These are phyloP conservation scores for Spizellomyces sp. DNA, from an alignment of 192 early-diverging fungal species.

Conservation along the genomic window DNA sequence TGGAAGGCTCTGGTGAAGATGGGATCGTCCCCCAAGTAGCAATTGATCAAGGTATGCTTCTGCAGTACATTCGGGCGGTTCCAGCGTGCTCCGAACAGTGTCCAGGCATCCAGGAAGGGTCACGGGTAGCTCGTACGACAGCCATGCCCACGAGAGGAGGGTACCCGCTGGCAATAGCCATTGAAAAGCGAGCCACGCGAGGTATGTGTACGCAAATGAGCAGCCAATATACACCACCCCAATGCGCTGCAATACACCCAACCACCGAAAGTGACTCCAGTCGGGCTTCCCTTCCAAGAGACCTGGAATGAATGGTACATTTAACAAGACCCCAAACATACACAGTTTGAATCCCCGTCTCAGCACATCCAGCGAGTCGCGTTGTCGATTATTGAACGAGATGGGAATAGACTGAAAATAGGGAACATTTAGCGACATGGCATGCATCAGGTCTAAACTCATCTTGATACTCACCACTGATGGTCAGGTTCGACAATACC, in stretches of 20 bases:
- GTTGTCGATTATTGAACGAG: slow-evolving; percentile 18
- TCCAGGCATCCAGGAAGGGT: no score
- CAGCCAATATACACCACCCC: slow-evolving; percentile 40
- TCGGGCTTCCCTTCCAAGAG: neutral
- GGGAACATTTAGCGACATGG: neutral
- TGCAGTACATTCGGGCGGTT: slow-evolving; percentile 49
- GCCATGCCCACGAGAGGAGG: neutral
- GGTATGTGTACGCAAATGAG: neutral
- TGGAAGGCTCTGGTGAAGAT: slow-evolving; percentile 28
- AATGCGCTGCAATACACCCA: slow-evolving; percentile 53
- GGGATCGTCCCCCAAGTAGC: slow-evolving; percentile 31
- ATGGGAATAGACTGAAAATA: slow-evolving; percentile 27
- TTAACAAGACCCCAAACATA: slow-evolving; percentile 37
- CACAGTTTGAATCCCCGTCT: slow-evolving; percentile 35
- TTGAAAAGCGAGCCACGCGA: slow-evolving; percentile 1
- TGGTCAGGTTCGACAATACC: neutral
- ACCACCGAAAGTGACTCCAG: slow-evolving; percentile 17
- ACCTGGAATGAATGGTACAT: slow-evolving; percentile 25
- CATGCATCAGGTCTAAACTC: neutral
- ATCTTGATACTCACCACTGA: neutral
- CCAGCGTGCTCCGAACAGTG: neutral
- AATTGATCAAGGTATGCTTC: slow-evolving; percentile 46
- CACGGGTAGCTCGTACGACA: neutral
- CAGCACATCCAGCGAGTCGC: slow-evolving; percentile 17
- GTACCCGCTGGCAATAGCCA: neutral